These are phyloP conservation scores for Fraxinus platypoda DNA, from an alignment of 305 asterid genomes.

Conservation along the genomic window DNA sequence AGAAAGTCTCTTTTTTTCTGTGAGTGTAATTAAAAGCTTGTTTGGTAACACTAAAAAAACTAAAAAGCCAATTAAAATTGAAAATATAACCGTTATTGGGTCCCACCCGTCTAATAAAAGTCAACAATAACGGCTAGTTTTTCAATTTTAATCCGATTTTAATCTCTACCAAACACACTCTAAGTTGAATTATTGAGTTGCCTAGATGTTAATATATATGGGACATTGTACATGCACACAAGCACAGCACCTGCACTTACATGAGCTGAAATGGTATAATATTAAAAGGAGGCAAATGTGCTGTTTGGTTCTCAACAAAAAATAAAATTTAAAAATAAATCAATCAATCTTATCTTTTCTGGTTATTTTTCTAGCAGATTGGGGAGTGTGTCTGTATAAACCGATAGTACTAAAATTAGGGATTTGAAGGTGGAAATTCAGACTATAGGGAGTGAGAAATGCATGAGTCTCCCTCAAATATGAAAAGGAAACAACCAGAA, in stretches of 20 bases:
- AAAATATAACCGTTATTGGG: no score
- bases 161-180: no score
- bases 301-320: background rate
- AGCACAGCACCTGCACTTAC: background rate
- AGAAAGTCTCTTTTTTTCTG: no score
- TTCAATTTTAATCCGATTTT: no score
- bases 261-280: background rate
- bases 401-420: background rate
- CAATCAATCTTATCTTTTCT: background rate
- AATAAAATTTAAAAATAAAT: background rate
- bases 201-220: background rate
- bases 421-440: background rate
- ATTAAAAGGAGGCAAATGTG: background rate
- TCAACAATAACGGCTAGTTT: no score
- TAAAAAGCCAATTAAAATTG: no score
- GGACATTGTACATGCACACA: background rate
- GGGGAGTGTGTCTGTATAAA: background rate
- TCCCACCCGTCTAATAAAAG: no score
- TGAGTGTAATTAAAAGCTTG: no score
- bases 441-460: constrained; percentile 6
- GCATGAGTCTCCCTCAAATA: constrained; percentile 39
- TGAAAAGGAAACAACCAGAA: constrained; percentile 63
- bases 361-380: background rate
- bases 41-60: no score
- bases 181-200: no score